Conservation (phyloP, 805 yeast genomes). For the Vanderwaltozyma yarrowii region DNA sequence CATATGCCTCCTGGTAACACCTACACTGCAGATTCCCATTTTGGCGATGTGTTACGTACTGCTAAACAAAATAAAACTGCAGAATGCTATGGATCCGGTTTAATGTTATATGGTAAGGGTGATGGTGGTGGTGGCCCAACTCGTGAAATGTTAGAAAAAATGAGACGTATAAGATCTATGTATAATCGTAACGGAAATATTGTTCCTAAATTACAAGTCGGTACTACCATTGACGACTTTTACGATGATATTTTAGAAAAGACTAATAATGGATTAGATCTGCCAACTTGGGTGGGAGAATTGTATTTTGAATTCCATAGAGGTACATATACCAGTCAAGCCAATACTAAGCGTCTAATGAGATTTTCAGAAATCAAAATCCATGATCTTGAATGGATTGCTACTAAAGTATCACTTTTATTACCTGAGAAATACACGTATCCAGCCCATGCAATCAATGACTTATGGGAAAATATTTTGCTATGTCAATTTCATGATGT, state of each 20-base stretch:
- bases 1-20: slow-evolving; percentile 99
- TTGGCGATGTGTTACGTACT: slow-evolving; percentile 84
- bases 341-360: slow-evolving; percentile 72
- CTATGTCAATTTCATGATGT: slow-evolving; percentile 96
- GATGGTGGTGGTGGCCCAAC: slow-evolving; percentile 99
- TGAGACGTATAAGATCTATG: slow-evolving; percentile 84
- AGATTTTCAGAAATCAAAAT: slow-evolving; percentile 64
- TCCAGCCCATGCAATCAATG: slow-evolving; percentile 58
- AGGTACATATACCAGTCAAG: slow-evolving; percentile 95
- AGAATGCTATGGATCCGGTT: slow-evolving; percentile 68
- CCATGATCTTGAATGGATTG: slow-evolving; percentile 78
- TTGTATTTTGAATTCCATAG: slow-evolving; percentile 90
- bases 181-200: slow-evolving; percentile 63
- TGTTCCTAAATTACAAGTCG: slow-evolving; percentile 74
- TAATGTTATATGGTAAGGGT: slow-evolving; percentile 83
- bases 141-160: slow-evolving; percentile 84
- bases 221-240: slow-evolving; percentile 65
- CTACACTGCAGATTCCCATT: slow-evolving; percentile 85
- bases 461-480: slow-evolving; percentile 79
- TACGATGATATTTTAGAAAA: slow-evolving; percentile 52
- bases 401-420: slow-evolving; percentile 57
- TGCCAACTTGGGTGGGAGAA: slow-evolving; percentile 91
- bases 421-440: slow-evolving; percentile 46
- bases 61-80: slow-evolving; percentile 73
- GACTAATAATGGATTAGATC: slow-evolving; percentile 52